A percentile compares a stretch with the other conserved stretches of the same genome.
Conservation (phyloP, 768 basidiomycete species). For the Boletellus emodensis region DNA sequence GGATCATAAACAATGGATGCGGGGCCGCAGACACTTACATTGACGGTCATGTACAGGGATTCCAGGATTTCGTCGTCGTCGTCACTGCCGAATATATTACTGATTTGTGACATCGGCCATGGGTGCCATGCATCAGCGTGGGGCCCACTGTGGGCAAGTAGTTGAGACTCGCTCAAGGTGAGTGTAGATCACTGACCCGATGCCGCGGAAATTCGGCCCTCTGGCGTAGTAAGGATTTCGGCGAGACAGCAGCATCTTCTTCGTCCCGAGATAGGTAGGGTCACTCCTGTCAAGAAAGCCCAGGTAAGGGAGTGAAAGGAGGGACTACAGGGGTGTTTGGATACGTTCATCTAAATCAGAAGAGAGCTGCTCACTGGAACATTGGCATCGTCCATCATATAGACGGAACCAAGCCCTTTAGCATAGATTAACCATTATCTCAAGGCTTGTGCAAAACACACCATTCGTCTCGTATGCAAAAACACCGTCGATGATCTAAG, state of each 20-base stretch:
- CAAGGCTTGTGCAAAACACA: slow-evolving; percentile 18
- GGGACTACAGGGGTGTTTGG: slow-evolving; percentile 42
- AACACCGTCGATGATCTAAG: slow-evolving; percentile 57
- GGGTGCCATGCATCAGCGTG: slow-evolving; percentile 71
- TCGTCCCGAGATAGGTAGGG: slow-evolving; percentile 60
- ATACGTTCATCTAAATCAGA: background rate
- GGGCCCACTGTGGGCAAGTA: slow-evolving; percentile 49
- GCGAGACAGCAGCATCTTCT: slow-evolving; percentile 54
- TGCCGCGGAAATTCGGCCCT: slow-evolving; percentile 61
- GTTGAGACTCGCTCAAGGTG: background rate
- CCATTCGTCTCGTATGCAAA: slow-evolving; percentile 81
- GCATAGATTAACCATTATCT: background rate
- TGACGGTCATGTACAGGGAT: slow-evolving; percentile 61
- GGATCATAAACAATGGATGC: background rate
- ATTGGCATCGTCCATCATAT: slow-evolving; percentile 85
- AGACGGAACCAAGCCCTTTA: slow-evolving; percentile 61
- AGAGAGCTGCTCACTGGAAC: slow-evolving; percentile 54
- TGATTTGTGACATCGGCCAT: slow-evolving; percentile 83
- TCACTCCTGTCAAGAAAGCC: slow-evolving; percentile 64
- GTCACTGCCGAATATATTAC: slow-evolving; percentile 70
- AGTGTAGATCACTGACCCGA: slow-evolving; percentile 48
- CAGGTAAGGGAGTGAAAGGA: slow-evolving; percentile 76
- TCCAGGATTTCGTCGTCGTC: slow-evolving; percentile 64
- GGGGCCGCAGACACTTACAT: slow-evolving; percentile 42
- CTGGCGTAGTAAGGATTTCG: slow-evolving; percentile 68